A percentile compares a stretch with the other conserved stretches of the same genome.
phyloP scores from a whole-genome alignment of 805 yeast genomes.

The Saccharomycopsis fodiens region DNA sequence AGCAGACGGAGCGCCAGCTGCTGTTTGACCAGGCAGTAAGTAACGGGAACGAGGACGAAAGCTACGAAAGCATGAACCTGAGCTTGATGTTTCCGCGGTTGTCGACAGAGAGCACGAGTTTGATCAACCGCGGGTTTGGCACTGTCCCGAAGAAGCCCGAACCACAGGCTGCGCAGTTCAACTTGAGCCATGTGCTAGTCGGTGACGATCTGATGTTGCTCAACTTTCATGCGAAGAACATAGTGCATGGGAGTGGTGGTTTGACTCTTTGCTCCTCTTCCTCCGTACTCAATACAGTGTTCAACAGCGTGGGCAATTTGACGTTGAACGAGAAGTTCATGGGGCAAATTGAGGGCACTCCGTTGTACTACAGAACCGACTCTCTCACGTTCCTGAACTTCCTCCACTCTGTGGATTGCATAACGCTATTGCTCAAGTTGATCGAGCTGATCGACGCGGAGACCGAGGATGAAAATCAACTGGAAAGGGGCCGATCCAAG shows the following conservation, averaged over 20 bases:
- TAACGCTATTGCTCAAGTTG: conserved; percentile 37
- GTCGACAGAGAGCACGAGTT: conserved; percentile 6
- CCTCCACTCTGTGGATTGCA: conserved; percentile 40
- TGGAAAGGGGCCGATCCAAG: background rate
- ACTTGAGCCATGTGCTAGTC: conserved; percentile 13
- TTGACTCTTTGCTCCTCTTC: background rate
- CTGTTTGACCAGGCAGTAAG: conserved; percentile 18
- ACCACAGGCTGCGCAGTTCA: conserved; percentile 2
- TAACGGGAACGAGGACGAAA: conserved; percentile 11
- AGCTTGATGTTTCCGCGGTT: conserved; percentile 20
- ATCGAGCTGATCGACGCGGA: conserved; percentile 38
- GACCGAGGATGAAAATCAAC: conserved; percentile 25
- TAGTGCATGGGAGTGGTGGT: conserved; percentile 1
- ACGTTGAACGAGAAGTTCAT: conserved; percentile 10
- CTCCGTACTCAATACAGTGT: conserved; percentile 17
- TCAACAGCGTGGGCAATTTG: conserved; percentile 16
- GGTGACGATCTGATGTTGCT: conserved; percentile 20
- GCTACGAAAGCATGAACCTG: conserved; percentile 20
- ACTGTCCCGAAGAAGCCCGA: conserved; percentile 12
- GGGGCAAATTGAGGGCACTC: conserved; percentile 7
- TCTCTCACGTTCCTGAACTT: conserved; percentile 11
- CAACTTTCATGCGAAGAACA: conserved; percentile 23
- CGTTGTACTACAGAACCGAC: conserved; percentile 9
- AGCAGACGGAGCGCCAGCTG: conserved; percentile 27
- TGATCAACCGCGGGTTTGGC: conserved; percentile 13